Evolutionary conservation across 2,329 filamentous ascomycete species (phyloP).

Genomic region (Epichloe glyceriae): DNA sequence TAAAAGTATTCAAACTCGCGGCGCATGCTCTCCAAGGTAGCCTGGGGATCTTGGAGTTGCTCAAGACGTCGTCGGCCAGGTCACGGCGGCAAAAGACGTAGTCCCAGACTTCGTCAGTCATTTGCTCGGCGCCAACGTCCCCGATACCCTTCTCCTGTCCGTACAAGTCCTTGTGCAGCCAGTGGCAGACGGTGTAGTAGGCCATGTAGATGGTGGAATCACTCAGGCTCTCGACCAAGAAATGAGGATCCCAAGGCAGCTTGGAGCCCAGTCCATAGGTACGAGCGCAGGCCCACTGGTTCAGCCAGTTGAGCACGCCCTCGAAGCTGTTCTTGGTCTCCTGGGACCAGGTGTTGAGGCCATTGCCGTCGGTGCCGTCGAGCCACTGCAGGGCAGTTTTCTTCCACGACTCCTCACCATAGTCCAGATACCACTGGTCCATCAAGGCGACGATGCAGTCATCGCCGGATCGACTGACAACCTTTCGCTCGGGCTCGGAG

Average conservation of each 20-base stretch:
- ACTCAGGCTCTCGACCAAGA: constrained; percentile 83
- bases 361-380: constrained; percentile 49
- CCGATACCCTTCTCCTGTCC: constrained; percentile 58
- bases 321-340: constrained; percentile 73
- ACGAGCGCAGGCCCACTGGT: constrained; percentile 88
- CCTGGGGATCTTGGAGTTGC: constrained; percentile 56
- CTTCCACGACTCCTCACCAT: constrained; percentile 84
- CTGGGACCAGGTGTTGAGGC: constrained; percentile 65
- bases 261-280: constrained; percentile 88
- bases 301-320: constrained; percentile 80
- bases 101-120: constrained; percentile 94
- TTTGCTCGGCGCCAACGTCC: constrained; percentile 67
- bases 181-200: constrained; percentile 56
- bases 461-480: constrained; percentile 79
- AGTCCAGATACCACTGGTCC: constrained; percentile 97
- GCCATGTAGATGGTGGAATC: constrained; percentile 91
- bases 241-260: constrained; percentile 83
- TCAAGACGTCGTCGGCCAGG: constrained; percentile 49
- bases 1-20: constrained; percentile 97
- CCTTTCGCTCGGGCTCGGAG: constrained; percentile 81
- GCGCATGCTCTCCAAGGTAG: constrained; percentile 65
- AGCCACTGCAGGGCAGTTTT: constrained; percentile 61
- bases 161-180: constrained; percentile 74
- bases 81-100: constrained; percentile 77
- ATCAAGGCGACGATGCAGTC: constrained; percentile 87